phyloP scores from a whole-genome alignment of 306 rosid genomes.

The Lathyrus oleraceus region DNA sequence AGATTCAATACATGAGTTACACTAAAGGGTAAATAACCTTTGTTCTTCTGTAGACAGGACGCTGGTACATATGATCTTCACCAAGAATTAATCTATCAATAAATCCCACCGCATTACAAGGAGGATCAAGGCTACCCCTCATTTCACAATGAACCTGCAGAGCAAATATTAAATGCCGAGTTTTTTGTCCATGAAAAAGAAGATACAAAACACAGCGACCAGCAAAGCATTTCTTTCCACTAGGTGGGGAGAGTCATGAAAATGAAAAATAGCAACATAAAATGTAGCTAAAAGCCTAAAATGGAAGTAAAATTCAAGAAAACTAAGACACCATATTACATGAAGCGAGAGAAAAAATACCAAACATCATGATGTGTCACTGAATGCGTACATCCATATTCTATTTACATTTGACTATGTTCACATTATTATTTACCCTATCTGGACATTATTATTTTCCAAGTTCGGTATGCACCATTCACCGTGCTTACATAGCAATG shows the following conservation, averaged over 20 bases:
- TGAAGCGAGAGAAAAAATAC: conserved; percentile 15
- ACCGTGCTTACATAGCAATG: conserved; percentile 4
- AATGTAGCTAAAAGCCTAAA: not conserved
- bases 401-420: not conserved
- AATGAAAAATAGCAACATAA: not conserved
- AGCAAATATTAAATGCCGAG: conserved; percentile 14
- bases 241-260: not conserved
- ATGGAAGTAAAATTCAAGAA: not conserved
- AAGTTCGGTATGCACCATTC: not conserved
- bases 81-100: conserved; percentile 72
- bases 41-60: conserved; percentile 75
- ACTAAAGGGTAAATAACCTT: conserved; percentile 48
- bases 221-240: not conserved
- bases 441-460: conserved; percentile 20
- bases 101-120: conserved; percentile 74
- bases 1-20: conserved; percentile 35
- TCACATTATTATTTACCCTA: conserved; percentile 10
- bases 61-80: conserved; percentile 68
- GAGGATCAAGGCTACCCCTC: conserved; percentile 81
- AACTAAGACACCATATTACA: conserved; percentile 6
- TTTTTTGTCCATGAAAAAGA: conserved; percentile 26
- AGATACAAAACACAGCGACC: conserved; percentile 1
- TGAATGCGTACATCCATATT: not conserved
- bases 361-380: conserved; percentile 7
- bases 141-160: conserved; percentile 65